These are phyloP conservation scores for Saccharomycopsis synnaedendra DNA, from an alignment of 805 yeast genomes.

Conservation along the genomic window DNA sequence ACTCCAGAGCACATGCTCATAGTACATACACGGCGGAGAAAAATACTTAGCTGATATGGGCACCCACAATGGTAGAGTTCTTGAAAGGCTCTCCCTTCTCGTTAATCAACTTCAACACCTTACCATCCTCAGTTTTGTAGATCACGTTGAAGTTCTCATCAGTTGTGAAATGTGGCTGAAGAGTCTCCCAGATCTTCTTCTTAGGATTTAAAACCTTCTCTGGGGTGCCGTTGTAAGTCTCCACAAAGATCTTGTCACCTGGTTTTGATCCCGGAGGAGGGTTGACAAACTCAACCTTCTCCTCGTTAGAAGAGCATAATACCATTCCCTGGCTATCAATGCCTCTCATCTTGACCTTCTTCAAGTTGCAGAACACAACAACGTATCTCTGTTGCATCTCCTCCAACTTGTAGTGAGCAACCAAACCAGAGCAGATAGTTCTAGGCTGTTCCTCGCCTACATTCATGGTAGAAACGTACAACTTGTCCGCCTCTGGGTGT, in stretches of 20 bases:
- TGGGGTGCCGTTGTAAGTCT: constrained; percentile 81
- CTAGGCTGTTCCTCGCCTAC: constrained; percentile 90
- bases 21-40: no score
- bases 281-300: constrained; percentile 78
- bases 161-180: constrained; percentile 87
- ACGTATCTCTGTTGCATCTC: constrained; percentile 93
- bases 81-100: constrained; percentile 69
- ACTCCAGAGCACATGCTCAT: no score
- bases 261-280: constrained; percentile 91
- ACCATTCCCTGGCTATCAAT: constrained; percentile 95
- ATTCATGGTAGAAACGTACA: constrained; percentile 93
- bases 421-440: constrained; percentile 96
- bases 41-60: constrained; percentile 52
- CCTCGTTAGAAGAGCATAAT: constrained; percentile 68
- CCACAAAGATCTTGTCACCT: constrained; percentile 95
- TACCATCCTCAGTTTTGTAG: constrained; percentile 68
- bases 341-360: constrained; percentile 98
- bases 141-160: constrained; percentile 65
- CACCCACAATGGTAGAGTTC: constrained; percentile 60
- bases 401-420: constrained; percentile 78
- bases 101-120: constrained; percentile 58
- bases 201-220: constrained; percentile 91
- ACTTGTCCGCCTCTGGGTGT: constrained; percentile 96
- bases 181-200: constrained; percentile 95
- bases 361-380: constrained; percentile 87